Conservation (phyloP, 106 monocot genomes). For the Agapanthus africanus region DNA sequence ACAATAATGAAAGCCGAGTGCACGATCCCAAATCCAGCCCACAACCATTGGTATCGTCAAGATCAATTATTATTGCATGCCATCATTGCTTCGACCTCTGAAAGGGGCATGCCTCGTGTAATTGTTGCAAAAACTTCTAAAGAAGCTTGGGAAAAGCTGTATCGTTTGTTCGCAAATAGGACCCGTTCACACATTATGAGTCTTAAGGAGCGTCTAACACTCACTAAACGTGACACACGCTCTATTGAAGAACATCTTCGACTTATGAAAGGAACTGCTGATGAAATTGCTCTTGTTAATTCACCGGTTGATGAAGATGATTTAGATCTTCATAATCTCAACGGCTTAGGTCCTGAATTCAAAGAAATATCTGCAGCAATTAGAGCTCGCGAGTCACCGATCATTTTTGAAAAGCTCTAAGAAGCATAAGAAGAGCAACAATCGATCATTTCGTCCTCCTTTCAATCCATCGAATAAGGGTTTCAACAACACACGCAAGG, state of each 20-base stretch:
- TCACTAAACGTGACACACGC: background rate
- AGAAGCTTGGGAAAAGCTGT: constrained; percentile 10
- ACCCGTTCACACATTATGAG: background rate
- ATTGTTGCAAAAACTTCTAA: background rate
- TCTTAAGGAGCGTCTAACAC: background rate
- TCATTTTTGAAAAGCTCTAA: background rate
- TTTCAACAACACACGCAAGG: background rate
- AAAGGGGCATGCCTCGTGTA: background rate
- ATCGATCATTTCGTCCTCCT: no score
- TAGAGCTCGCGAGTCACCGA: background rate
- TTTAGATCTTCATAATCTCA: background rate
- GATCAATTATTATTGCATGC: constrained; percentile 13
- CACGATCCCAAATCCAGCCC: no score
- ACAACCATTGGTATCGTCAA: background rate
- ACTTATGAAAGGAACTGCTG: background rate
- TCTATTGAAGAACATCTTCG: background rate
- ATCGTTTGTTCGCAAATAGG: background rate
- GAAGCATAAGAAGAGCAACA: no score
- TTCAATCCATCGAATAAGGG: background rate
- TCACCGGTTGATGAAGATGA: background rate
- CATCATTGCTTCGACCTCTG: constrained; percentile 3
- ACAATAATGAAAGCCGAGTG: no score
- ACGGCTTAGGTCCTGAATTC: background rate
- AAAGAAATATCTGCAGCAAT: background rate
- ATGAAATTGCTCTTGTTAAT: background rate